These are phyloP conservation scores for Pseudomonodictys pantanalensis DNA, from an alignment of 495 filamentous ascomycete genomes.

Conservation along the genomic window DNA sequence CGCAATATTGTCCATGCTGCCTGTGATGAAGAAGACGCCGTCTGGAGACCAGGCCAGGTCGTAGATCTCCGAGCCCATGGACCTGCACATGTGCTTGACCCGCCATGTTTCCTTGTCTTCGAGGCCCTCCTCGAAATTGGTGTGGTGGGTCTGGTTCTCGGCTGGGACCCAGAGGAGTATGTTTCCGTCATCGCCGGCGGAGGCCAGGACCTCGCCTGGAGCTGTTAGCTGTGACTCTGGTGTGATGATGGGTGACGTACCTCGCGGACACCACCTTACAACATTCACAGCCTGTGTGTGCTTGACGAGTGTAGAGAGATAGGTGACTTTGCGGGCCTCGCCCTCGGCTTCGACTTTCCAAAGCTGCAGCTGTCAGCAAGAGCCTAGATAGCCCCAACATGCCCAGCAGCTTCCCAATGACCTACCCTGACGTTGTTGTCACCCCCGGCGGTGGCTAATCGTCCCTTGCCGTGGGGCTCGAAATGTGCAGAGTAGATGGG, in stretches of 20 bases:
- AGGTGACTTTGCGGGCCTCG: slow-evolving; percentile 84
- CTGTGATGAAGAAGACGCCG: slow-evolving; percentile 92
- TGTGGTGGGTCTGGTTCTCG: slow-evolving; percentile 61
- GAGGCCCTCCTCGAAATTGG: slow-evolving; percentile 73
- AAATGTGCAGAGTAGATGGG: slow-evolving; percentile 58
- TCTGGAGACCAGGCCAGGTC: slow-evolving; percentile 98
- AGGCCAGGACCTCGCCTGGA: slow-evolving; percentile 85
- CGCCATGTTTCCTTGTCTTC: slow-evolving; percentile 98
- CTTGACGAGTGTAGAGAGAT: slow-evolving; percentile 84
- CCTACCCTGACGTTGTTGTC: slow-evolving; percentile 95
- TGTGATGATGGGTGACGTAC: slow-evolving; percentile 45
- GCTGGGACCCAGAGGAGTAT: slow-evolving; percentile 92
- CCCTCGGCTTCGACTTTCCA: slow-evolving; percentile 86
- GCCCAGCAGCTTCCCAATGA: slow-evolving; percentile 24
- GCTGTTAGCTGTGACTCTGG: slow-evolving; percentile 34
- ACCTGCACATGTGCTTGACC: slow-evolving; percentile 95
- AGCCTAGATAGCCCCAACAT: neutral
- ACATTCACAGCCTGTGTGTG: slow-evolving; percentile 99
- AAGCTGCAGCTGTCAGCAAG: slow-evolving; percentile 55
- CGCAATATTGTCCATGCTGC: slow-evolving; percentile 98
- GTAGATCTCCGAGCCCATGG: slow-evolving; percentile 86
- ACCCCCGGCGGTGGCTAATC: slow-evolving; percentile 89
- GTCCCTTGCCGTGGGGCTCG: slow-evolving; percentile 87
- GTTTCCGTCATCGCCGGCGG: slow-evolving; percentile 95
- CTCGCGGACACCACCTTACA: slow-evolving; percentile 90